Evolutionary conservation across 176 grass and related monocot genomes (phyloP), one percentile per base, ranked within the genome.

Genomic region (Metroxylon sagu): DNA sequence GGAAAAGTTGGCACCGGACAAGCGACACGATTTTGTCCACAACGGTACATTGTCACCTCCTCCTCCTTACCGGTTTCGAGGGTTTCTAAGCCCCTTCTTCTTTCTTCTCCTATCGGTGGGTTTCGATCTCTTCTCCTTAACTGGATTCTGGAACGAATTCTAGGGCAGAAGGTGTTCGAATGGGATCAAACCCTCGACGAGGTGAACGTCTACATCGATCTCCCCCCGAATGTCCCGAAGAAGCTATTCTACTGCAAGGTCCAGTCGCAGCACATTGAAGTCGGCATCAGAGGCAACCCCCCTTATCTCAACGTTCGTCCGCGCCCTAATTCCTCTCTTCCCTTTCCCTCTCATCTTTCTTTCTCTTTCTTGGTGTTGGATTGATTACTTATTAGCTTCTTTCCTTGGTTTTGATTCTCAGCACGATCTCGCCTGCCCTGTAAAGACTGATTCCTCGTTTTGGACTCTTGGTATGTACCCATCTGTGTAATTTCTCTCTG

Each of bases 81-180:
- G 31, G 8, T 7, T 35, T 35, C 31, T 5, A 35, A 35, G 31
- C 31, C 31, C 5, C 35, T 43, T 43, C 2, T 10, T 2, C 2
- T 43, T 10, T 43, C 35, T 12, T 43, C 35, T 43, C 35, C 35
- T 43, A 43, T 43, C 35, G 35, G 35, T 10, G 8, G 35, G 35
- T 43, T 43, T 10, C 35, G 35, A 43, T 43, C 35, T 43, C 8
- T 43, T 43, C 35, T 43, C 35, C 35, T 43, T 43, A 43, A 43
- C 35, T 43, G 5, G 8, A 43, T 43, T 43, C 35, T 43, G 35
- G 35, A 43, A 12, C 35, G 35, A 43, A 43, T 43, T 43, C 7
- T 43, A 97, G 93, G 93, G 67, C 83, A 97, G 79, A 97, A 97
- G 76, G 93, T 97, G 12, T 97, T 97, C 74, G 93, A 97, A 61